Conservation (phyloP, 23 red algal species). For the Pyropia yezoensis region DNA sequence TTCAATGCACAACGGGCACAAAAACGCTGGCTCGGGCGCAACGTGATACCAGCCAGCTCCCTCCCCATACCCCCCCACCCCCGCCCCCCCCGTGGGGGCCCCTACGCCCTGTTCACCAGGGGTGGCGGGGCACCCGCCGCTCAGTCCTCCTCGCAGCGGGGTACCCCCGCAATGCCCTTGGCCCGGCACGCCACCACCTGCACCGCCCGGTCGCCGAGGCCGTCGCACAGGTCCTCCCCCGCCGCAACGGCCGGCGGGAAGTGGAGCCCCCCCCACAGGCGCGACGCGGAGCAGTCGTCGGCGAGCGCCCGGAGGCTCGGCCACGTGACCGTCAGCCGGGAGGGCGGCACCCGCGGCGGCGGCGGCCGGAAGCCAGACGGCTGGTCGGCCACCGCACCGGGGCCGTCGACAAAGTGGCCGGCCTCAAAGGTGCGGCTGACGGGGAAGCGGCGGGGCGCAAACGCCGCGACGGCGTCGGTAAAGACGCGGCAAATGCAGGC, state of each 20-base stretch:
- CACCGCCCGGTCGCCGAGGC: constrained; percentile 5
- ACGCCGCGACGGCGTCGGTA: constrained; percentile 7
- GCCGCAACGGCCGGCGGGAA: constrained; percentile 21
- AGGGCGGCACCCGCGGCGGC: background rate
- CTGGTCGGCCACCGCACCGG: too few species aligned
- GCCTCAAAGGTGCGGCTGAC: constrained; percentile 3
- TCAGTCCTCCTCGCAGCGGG: too few species aligned
- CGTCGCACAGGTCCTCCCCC: constrained; percentile 2
- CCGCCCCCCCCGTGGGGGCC: too few species aligned
- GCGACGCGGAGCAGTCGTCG: constrained; percentile 12
- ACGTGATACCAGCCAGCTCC: too few species aligned
- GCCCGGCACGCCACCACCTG: background rate
- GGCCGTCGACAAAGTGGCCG: background rate
- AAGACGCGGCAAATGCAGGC: constrained; percentile 10
- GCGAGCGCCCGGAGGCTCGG: constrained; percentile 7
- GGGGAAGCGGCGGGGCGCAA: background rate
- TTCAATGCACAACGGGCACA: too few species aligned
- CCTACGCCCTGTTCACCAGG: too few species aligned
- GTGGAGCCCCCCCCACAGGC: constrained; percentile 23
- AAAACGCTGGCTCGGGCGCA: too few species aligned
- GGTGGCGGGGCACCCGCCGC: too few species aligned
- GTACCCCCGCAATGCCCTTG: too few species aligned
- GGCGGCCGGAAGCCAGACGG: too few species aligned
- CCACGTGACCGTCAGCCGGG: constrained; percentile 1
- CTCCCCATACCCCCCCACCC: too few species aligned